Conservation (phyloP, 495 filamentous ascomycete genomes). For the Penicillium macrosclerotiorum region DNA sequence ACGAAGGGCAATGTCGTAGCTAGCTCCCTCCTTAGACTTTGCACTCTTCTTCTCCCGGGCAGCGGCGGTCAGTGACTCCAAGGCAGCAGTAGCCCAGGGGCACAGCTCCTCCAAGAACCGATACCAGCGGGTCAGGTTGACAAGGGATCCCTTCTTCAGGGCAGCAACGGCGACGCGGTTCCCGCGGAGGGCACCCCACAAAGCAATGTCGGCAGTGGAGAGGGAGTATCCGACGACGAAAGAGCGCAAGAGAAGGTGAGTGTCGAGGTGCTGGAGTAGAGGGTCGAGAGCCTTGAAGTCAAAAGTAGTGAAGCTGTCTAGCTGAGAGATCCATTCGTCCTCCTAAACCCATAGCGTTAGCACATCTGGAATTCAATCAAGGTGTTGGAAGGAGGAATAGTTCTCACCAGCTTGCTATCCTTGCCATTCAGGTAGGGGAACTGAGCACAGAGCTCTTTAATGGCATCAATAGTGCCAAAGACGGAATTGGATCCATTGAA, state of each 20-base stretch:
- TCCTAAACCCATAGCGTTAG: slow-evolving; percentile 31
- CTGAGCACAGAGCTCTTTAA: slow-evolving; percentile 37
- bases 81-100: slow-evolving; percentile 51
- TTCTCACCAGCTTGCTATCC: slow-evolving; percentile 43
- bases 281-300: slow-evolving; percentile 82
- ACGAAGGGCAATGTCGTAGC: slow-evolving; percentile 85
- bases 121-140: slow-evolving; percentile 87
- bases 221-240: slow-evolving; percentile 82
- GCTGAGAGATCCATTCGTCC: slow-evolving; percentile 56
- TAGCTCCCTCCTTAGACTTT: slow-evolving; percentile 78
- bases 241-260: slow-evolving; percentile 80
- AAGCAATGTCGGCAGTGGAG: slow-evolving; percentile 72
- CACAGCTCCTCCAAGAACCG: slow-evolving; percentile 78
- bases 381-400: background rate
- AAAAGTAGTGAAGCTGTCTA: slow-evolving; percentile 50
- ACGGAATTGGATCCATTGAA: slow-evolving; percentile 28
- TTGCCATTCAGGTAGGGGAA: slow-evolving; percentile 48
- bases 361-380: background rate
- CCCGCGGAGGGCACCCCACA: slow-evolving; percentile 82
- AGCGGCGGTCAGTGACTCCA: slow-evolving; percentile 60
- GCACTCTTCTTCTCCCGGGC: slow-evolving; percentile 64
- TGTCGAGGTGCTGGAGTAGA: slow-evolving; percentile 73
- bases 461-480: slow-evolving; percentile 35
- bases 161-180: slow-evolving; percentile 82
- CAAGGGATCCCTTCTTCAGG: slow-evolving; percentile 72